Evolutionary conservation across 345 rosid genomes (phyloP), one percentile per base, ranked within the genome.

Genomic region (Pistacia atlantica): DNA sequence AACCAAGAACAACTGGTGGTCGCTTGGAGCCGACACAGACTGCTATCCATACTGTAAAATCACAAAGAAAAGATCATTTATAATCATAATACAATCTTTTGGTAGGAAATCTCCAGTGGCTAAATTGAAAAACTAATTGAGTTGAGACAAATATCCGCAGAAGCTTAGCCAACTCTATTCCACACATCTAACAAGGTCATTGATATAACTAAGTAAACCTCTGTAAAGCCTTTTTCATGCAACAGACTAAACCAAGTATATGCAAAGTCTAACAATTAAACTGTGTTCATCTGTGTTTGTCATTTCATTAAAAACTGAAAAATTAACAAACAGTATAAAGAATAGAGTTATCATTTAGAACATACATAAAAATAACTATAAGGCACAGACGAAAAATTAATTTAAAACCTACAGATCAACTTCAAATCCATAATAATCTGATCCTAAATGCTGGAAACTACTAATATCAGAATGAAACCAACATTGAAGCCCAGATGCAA

Each of bases 1-100:
- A 91, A 78, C 95, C 95, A 91, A 13, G 93, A 87, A 66, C 88
- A 65, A 73, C 95, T 85, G 48, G 2, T 31, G 2, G 33, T 31
- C 0, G 33, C 33, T 91, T 89, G 10, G 91, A 84, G 55, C 85
- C 91, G 8, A 91, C 81, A 72, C 88, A 84, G 14, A 87, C 84
- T 5, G 95, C 89, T 58, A 91, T 67, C 89, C 92, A 89, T 75
- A 75, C 95, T 89, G 90, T 77, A 75, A 68, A 45, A 71, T 11
- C 48, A 8, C 4, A 45, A 18, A 76, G n/a, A 1, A 20, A 33
- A 37, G 60, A 49, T 14, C 51, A 74, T 69, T 11, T 48, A 22
- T 63, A 64, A 46, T 38, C 7, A 38, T 18, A 1, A 11, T 28
- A 45, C 42, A 4, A 38, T 38, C 42, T 38, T 6, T 38, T 4